These are phyloP conservation scores for Stemphylium vesicarium DNA, from an alignment of 2,329 filamentous ascomycete species.

Conservation along the genomic window DNA sequence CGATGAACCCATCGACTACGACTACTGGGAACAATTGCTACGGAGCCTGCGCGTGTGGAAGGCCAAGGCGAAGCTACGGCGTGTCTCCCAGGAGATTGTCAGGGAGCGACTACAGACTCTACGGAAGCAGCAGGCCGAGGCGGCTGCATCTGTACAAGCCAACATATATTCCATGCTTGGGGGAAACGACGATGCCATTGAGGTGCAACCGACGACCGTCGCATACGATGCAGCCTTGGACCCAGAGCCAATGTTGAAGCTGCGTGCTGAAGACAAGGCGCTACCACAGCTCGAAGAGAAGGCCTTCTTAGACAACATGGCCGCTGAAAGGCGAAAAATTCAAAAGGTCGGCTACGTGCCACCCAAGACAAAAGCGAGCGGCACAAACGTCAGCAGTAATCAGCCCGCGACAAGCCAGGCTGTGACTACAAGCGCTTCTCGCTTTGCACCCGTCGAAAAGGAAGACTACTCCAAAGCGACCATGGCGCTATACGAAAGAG, in stretches of 20 bases:
- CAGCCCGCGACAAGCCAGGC: constrained; percentile 48
- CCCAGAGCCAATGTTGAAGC: constrained; percentile 69
- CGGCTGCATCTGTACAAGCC: constrained; percentile 63
- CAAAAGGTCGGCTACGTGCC: constrained; percentile 72
- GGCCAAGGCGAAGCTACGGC: constrained; percentile 81
- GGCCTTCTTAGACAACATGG: constrained; percentile 63
- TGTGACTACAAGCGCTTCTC: constrained; percentile 63
- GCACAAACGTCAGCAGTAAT: constrained; percentile 32
- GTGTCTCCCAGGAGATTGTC: constrained; percentile 77
- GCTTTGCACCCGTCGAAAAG: constrained; percentile 72
- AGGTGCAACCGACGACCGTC: constrained; percentile 14
- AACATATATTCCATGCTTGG: constrained; percentile 59
- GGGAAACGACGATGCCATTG: constrained; percentile 5
- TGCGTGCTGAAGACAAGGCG: constrained; percentile 68
- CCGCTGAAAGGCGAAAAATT: constrained; percentile 65
- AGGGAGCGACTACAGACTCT: constrained; percentile 71
- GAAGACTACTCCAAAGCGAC: constrained; percentile 88
- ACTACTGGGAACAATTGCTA: constrained; percentile 96
- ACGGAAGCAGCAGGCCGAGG: constrained; percentile 70
- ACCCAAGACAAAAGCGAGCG: constrained; percentile 54
- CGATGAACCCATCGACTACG: constrained; percentile 90
- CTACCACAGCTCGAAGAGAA: constrained; percentile 65
- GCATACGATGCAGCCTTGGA: constrained; percentile 58
- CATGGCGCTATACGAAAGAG: constrained; percentile 87
- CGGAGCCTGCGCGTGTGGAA: constrained; percentile 88